Conservation (phyloP, 1,284 basidiomycete species). For the Rhodotorula sp. region DNA sequence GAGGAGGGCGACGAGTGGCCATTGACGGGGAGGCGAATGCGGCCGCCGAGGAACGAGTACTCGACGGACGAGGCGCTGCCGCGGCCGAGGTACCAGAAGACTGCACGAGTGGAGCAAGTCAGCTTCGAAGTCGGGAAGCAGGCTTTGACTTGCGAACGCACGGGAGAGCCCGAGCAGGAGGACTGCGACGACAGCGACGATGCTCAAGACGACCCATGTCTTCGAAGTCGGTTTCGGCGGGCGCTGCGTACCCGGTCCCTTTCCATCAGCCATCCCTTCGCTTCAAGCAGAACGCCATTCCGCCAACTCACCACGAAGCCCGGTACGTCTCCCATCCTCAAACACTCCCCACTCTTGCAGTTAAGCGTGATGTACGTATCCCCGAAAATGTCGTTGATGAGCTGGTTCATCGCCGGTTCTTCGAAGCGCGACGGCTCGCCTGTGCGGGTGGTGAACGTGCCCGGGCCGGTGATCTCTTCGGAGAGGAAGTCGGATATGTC, state of each 20-base stretch:
- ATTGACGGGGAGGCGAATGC: constrained; percentile 69
- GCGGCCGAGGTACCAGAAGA: constrained; percentile 84
- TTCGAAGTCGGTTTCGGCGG: constrained; percentile 78
- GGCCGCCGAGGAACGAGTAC: constrained; percentile 51
- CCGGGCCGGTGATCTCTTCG: constrained; percentile 88
- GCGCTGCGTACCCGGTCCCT: constrained; percentile 53
- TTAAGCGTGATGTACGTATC: constrained; percentile 83
- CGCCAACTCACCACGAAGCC: constrained; percentile 70
- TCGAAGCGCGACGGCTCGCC: constrained; percentile 75
- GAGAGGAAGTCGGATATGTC: constrained; percentile 91
- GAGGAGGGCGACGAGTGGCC: constrained; percentile 53
- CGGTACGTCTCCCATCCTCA: constrained; percentile 90
- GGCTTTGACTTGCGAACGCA: neutral
- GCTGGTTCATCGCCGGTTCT: constrained; percentile 92
- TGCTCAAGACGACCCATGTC: constrained; percentile 76
- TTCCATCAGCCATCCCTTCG: neutral
- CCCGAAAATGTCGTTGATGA: constrained; percentile 91
- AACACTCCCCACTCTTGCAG: constrained; percentile 87
- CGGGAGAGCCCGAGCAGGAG: constrained; percentile 55
- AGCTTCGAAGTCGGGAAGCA: neutral
- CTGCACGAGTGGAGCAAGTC: constrained; percentile 50
- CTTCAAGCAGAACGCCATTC: too few relatives aligned
- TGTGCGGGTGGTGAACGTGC: constrained; percentile 76
- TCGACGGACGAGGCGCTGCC: constrained; percentile 57
- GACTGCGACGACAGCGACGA: constrained; percentile 65